phyloP scores from a whole-genome alignment of 129 eudicot species.

The Flaveria bidentis region DNA sequence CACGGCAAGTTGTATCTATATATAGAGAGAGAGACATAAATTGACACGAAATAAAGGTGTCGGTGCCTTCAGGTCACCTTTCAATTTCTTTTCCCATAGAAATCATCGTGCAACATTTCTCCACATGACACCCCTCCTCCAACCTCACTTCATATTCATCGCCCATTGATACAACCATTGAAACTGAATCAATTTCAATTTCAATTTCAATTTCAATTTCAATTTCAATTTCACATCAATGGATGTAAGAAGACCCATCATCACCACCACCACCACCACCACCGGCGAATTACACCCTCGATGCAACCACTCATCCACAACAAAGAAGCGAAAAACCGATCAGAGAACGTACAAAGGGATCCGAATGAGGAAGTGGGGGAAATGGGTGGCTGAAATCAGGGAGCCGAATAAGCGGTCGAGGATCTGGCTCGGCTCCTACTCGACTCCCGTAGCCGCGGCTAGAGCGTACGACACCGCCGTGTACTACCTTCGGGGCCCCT shows the following conservation, averaged over 20 bases:
- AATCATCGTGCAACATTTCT: conserved; percentile 16
- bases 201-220: too few relatives aligned
- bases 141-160: neutral
- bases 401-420: conserved; percentile 63
- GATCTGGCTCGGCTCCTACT: conserved; percentile 66
- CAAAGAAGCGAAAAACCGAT: conserved; percentile 28
- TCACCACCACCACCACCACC: too few relatives aligned
- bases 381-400: conserved; percentile 66
- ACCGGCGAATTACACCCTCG: neutral
- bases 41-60: conserved; percentile 32
- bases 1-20: conserved; percentile 24
- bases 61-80: conserved; percentile 29
- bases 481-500: conserved; percentile 57
- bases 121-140: conserved; percentile 18
- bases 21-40: conserved; percentile 34
- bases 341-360: conserved; percentile 56
- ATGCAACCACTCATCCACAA: conserved; percentile 4
- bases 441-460: conserved; percentile 58
- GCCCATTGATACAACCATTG: too few relatives aligned
- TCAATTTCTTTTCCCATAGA: neutral
- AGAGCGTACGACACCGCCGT: conserved; percentile 66
- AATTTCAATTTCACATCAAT: conserved; percentile 18
- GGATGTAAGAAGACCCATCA: conserved; percentile 13
- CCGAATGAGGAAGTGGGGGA: conserved; percentile 73
- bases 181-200: neutral